Evolutionary conservation across 805 yeast genomes (phyloP), one percentile per base, ranked within the genome.

Genomic region (Saccharomycopsis fermentans): DNA sequence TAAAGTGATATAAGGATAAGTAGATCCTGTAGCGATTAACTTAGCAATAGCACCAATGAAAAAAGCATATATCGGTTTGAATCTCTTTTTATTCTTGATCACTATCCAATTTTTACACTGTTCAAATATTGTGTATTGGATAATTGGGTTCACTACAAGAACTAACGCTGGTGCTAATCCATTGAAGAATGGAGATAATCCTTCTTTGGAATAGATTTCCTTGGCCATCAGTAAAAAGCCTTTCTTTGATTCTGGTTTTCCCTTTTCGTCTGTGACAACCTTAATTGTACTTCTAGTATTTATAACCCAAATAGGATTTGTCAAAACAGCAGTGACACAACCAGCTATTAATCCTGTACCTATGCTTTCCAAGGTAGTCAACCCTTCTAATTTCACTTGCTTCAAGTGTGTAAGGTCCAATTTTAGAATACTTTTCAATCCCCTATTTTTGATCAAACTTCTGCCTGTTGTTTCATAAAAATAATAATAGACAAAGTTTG

Each of bases 271-370:
- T 68, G 50, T 21, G 3, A 11, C n/a, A 21, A 21, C 50, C 16
- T 65, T 63, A 19, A 91, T 90, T 65, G 95, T 87, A 80, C 86
- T 82, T 67, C 96, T 79, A 2, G 97, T 90, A 69, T 90, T 90
- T 52, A 95, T 94, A 51, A 90, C 96, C 97, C 97, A 90, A 64
- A 89, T 82, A 26, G 97, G 97, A 70, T 90, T 90, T 12, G 96
- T 84, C 11, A 84, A 77, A 21, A 87, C 74, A 55, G 90, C 87
- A 2, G 97, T 90, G 40, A 90, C 80, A 9, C 90, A 80, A 0
- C 97, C 97, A 1, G 97, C 96, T 66, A 88, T 76, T 0, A 94
- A 85, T 29, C 97, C 96, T 1, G 90, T 84, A 5, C 78, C 60
- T 65, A 90, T 84, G 57, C 89, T 80, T 71, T 89, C 90, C 4